Evolutionary conservation across 1,284 basidiomycete genomes (phyloP).

Genomic region (Trichosporon sp.): DNA sequence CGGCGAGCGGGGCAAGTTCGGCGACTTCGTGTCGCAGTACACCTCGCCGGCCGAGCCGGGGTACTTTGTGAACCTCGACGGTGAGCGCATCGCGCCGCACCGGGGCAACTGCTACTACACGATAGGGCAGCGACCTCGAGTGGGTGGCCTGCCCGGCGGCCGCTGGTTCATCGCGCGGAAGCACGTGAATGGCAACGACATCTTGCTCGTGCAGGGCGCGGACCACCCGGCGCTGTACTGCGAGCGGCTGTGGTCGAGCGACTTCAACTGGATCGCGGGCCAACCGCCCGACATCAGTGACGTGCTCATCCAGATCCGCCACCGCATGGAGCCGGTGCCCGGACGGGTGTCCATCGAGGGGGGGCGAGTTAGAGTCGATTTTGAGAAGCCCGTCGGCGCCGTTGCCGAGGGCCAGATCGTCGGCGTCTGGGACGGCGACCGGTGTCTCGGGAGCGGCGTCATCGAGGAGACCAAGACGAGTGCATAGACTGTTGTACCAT

Average conservation of each 20-base stretch:
- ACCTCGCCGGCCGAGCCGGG: slow-evolving; percentile 61
- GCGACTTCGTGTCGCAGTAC: slow-evolving; percentile 72
- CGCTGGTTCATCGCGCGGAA: slow-evolving; percentile 76
- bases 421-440: slow-evolving; percentile 65
- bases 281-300: slow-evolving; percentile 56
- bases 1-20: slow-evolving; percentile 71
- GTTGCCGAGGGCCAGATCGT: slow-evolving; percentile 78
- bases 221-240: slow-evolving; percentile 64
- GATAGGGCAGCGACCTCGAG: slow-evolving; percentile 70
- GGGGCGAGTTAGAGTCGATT: slow-evolving; percentile 41
- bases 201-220: slow-evolving; percentile 70
- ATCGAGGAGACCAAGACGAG: slow-evolving; percentile 52
- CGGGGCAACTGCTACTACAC: slow-evolving; percentile 82
- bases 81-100: slow-evolving; percentile 61
- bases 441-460: slow-evolving; percentile 78
- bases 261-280: slow-evolving; percentile 69
- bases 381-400: slow-evolving; percentile 61
- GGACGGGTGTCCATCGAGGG: slow-evolving; percentile 30
- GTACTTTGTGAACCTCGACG: slow-evolving; percentile 61
- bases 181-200: slow-evolving; percentile 57
- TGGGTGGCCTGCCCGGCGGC: slow-evolving; percentile 58
- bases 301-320: slow-evolving; percentile 63
- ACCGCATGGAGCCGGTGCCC: slow-evolving; percentile 59
- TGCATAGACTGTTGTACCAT: slow-evolving; percentile 7
- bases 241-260: slow-evolving; percentile 51